phyloP scores from a whole-genome alignment of 2,329 filamentous ascomycete species.

The Ophiostoma himal-ulmi region DNA sequence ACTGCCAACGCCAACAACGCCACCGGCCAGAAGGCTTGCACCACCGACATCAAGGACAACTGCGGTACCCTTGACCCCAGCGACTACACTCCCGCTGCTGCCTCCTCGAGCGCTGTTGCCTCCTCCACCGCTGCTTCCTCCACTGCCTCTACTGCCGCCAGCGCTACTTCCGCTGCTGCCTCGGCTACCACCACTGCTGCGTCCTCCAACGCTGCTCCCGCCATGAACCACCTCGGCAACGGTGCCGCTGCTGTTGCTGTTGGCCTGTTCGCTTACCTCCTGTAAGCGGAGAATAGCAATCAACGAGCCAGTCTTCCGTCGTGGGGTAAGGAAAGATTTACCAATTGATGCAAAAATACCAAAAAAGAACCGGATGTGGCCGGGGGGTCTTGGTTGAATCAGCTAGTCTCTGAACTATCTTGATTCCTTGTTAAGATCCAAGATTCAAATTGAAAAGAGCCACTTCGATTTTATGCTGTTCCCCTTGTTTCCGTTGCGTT shows the following conservation, averaged over 20 bases:
- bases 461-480: background rate
- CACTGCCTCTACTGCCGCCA: background rate
- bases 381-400: constrained; percentile 9
- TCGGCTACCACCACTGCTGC: constrained; percentile 27
- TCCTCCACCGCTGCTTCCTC: constrained; percentile 21
- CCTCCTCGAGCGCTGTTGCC: constrained; percentile 26
- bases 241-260: constrained; percentile 46
- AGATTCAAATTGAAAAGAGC: background rate
- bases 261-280: constrained; percentile 48
- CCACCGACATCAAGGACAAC: constrained; percentile 40
- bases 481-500: background rate
- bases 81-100: constrained; percentile 27
- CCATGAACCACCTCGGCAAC: constrained; percentile 37
- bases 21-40: constrained; percentile 35
- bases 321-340: background rate
- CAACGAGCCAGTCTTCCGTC: background rate
- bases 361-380: constrained; percentile 10
- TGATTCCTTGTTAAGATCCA: background rate
- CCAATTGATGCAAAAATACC: background rate
- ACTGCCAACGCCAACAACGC: constrained; percentile 37
- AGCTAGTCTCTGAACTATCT: constrained; percentile 1
- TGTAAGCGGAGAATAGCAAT: constrained; percentile 33
- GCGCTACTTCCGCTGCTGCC: constrained; percentile 13
- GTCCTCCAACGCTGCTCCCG: constrained; percentile 29
- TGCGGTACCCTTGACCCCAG: constrained; percentile 44